These are phyloP conservation scores for Neurospora intermedia DNA, from an alignment of 495 filamentous ascomycete species.

Conservation along the genomic window DNA sequence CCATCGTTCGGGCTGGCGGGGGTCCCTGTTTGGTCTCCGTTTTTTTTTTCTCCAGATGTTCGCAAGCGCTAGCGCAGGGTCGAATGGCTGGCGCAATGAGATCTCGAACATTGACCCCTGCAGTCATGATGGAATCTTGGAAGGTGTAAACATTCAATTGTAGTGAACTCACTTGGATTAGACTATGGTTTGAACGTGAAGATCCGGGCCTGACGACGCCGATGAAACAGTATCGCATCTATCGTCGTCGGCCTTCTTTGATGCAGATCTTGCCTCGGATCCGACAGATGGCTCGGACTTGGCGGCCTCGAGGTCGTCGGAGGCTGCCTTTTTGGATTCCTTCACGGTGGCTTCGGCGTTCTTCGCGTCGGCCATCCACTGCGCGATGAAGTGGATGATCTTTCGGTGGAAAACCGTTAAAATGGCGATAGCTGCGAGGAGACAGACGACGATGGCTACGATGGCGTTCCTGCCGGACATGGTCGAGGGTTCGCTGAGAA, in stretches of 20 bases:
- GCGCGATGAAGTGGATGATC: background rate
- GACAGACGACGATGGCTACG: slow-evolving; percentile 8
- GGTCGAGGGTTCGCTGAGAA: background rate
- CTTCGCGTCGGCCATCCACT: background rate
- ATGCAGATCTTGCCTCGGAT: background rate
- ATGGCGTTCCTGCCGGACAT: slow-evolving; percentile 5
- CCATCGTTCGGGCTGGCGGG: background rate
- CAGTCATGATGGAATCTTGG: background rate
- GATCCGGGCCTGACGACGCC: background rate
- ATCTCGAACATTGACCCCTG: background rate
- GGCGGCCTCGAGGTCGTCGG: background rate
- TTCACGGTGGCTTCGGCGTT: background rate
- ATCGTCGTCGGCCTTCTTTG: background rate
- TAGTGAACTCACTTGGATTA: background rate
- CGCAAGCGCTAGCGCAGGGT: background rate
- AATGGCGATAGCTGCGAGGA: background rate
- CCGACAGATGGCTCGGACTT: background rate
- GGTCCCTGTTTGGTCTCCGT: background rate
- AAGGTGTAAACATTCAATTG: background rate
- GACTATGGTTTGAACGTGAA: background rate
- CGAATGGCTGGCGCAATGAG: background rate
- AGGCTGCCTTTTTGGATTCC: background rate
- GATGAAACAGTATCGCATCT: background rate
- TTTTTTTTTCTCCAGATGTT: background rate
- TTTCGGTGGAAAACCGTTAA: slow-evolving; percentile 4